phyloP scores from a whole-genome alignment of 257 asterid species.

The Fraxinus excelsior region DNA sequence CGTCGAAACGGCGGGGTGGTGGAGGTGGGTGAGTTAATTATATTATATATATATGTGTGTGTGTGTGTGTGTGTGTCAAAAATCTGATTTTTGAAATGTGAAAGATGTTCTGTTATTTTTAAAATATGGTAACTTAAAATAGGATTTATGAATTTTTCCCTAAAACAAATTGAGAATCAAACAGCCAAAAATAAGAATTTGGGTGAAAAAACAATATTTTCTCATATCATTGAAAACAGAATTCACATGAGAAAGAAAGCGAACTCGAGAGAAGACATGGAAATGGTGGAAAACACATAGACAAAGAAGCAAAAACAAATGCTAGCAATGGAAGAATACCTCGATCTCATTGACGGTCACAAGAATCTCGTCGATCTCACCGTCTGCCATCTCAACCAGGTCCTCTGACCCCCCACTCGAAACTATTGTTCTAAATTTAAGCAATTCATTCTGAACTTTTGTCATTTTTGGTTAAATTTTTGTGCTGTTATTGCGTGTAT shows the following conservation, averaged over 20 bases:
- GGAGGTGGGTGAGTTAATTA: too few relatives aligned
- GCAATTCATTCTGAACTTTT: neutral
- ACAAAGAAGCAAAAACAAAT: slow-evolving; percentile 11
- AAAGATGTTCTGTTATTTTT: too few relatives aligned
- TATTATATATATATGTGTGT: too few relatives aligned
- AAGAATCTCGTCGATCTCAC: slow-evolving; percentile 25
- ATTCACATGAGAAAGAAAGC: neutral
- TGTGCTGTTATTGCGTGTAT: too few relatives aligned
- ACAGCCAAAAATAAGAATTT: too few relatives aligned
- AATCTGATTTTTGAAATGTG: too few relatives aligned
- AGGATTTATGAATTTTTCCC: too few relatives aligned
- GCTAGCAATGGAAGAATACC: slow-evolving; percentile 43
- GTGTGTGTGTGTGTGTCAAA: too few relatives aligned
- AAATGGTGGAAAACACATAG: slow-evolving; percentile 13
- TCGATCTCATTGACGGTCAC: slow-evolving; percentile 30
- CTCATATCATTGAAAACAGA: neutral
- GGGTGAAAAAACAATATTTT: too few relatives aligned
- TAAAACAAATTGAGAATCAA: too few relatives aligned
- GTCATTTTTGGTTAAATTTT: neutral
- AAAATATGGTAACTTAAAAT: too few relatives aligned
- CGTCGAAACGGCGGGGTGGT: too few relatives aligned
- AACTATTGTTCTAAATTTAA: neutral
- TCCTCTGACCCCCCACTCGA: neutral
- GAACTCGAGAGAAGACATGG: slow-evolving; percentile 15
- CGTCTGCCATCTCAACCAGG: slow-evolving; percentile 30